Percentiles rank a stretch among this genome's conserved stretches.
These are phyloP conservation scores for Dipodascopsis uninucleata DNA, from an alignment of 805 yeast species.

Conservation along the genomic window DNA sequence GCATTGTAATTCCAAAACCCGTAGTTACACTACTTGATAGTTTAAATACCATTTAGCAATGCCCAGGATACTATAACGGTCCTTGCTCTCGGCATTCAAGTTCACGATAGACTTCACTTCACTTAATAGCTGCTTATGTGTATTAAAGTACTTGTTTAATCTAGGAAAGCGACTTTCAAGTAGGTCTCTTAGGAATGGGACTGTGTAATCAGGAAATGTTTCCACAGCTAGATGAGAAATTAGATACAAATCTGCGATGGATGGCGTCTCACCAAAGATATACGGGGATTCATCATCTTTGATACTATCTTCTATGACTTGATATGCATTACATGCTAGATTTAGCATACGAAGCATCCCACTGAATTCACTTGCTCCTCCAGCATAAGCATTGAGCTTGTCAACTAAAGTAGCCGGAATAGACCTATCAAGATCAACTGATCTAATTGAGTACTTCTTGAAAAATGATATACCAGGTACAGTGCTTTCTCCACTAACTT, in stretches of 20 bases:
- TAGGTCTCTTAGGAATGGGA: constrained; percentile 21
- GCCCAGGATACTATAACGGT: neutral
- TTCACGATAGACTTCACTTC: neutral
- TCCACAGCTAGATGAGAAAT: constrained; percentile 25
- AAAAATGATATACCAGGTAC: constrained; percentile 20
- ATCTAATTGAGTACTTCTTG: constrained; percentile 5
- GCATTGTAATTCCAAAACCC: no score
- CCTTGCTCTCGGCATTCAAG: neutral
- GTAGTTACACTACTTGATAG: no score
- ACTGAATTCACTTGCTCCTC: constrained; percentile 10
- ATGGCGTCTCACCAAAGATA: constrained; percentile 7
- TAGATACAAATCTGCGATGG: constrained; percentile 26
- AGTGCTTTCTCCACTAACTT: neutral
- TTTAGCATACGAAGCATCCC: constrained; percentile 26
- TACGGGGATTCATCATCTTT: neutral
- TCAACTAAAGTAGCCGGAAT: constrained; percentile 13
- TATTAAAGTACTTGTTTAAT: constrained; percentile 6
- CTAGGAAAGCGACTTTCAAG: constrained; percentile 15
- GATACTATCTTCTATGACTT: constrained; percentile 7
- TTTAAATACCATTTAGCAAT: neutral
- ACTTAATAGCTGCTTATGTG: constrained; percentile 4
- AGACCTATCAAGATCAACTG: no score
- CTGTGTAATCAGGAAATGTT: constrained; percentile 18
- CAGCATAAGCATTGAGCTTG: constrained; percentile 14
- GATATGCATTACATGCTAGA: constrained; percentile 18